Conservation (phyloP, 2,329 filamentous ascomycete genomes). For the Pseudogymnoascus sp. region DNA sequence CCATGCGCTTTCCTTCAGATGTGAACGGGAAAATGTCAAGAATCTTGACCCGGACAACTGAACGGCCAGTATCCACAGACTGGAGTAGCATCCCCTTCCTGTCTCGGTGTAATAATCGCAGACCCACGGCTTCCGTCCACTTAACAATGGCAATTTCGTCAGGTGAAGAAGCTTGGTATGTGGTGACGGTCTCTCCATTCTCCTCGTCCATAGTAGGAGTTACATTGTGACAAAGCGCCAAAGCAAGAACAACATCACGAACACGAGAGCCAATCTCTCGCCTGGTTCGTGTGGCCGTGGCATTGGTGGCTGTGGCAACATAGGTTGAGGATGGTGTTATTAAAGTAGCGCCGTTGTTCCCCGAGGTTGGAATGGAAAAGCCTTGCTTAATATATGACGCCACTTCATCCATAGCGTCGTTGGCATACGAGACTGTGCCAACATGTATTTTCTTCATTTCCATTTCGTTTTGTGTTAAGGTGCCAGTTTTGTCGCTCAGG, state of each 20-base stretch:
- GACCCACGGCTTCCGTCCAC: constrained; percentile 88
- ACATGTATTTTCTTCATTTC: constrained; percentile 98
- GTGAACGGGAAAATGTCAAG: constrained; percentile 96
- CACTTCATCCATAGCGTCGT: constrained; percentile 98
- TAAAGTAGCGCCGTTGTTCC: constrained; percentile 43
- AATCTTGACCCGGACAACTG: constrained; percentile 78
- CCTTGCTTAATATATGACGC: constrained; percentile 76
- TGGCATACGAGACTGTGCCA: constrained; percentile 94
- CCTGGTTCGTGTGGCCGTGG: constrained; percentile 68
- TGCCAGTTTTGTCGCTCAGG: constrained; percentile 96
- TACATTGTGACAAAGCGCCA: constrained; percentile 94
- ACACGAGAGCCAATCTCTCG: constrained; percentile 92
- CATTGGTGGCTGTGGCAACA: constrained; percentile 50
- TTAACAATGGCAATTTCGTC: constrained; percentile 97
- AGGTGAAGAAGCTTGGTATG: constrained; percentile 93
- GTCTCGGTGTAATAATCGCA: constrained; percentile 78
- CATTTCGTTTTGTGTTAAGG: constrained; percentile 96
- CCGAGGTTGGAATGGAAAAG: constrained; percentile 52
- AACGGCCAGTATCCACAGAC: constrained; percentile 63
- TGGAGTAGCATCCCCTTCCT: constrained; percentile 78
- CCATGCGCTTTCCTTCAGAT: constrained; percentile 96
- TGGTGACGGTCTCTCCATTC: constrained; percentile 67
- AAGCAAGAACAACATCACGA: constrained; percentile 82
- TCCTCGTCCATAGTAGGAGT: constrained; percentile 85
- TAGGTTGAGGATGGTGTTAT: constrained; percentile 71